phyloP scores from a whole-genome alignment of 306 rosid species.

The Glycine soja region DNA sequence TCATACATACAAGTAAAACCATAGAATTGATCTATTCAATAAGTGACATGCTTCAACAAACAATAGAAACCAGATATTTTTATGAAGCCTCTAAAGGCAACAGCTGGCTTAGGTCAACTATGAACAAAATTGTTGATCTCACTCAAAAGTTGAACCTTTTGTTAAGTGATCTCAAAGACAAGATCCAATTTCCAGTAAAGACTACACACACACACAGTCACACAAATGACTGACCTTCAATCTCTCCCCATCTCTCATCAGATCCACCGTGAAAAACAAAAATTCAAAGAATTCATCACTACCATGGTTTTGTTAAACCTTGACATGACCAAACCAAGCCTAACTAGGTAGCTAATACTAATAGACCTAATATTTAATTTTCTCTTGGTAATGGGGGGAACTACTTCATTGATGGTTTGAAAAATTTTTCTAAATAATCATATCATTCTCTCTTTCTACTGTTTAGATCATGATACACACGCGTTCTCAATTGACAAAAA shows the following conservation, averaged over 20 bases:
- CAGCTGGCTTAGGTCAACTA: constrained; percentile 8
- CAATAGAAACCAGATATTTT: constrained; percentile 26
- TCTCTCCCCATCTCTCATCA: too few relatives aligned
- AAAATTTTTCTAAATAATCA: constrained; percentile 34
- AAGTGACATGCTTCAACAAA: constrained; percentile 14
- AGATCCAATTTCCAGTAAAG: constrained; percentile 10
- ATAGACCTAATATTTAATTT: not conserved
- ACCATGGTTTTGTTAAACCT: constrained; percentile 7
- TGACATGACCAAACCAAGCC: not conserved
- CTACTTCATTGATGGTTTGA: constrained; percentile 14
- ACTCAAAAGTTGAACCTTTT: not conserved
- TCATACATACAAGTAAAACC: constrained; percentile 5
- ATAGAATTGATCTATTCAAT: not conserved
- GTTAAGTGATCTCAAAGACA: not conserved
- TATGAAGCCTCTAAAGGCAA: constrained; percentile 26
- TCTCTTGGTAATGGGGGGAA: constrained; percentile 6
- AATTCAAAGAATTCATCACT: too few relatives aligned
- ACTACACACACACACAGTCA: too few relatives aligned
- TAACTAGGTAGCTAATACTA: not conserved
- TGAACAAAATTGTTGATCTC: constrained; percentile 34
- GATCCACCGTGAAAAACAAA: too few relatives aligned
- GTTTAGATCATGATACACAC: constrained; percentile 32
- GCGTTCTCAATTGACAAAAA: constrained; percentile 31
- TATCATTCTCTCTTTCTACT: not conserved
- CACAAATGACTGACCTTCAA: too few relatives aligned